phyloP scores from a whole-genome alignment of 306 rosid species.

The Vigna unguiculata region DNA sequence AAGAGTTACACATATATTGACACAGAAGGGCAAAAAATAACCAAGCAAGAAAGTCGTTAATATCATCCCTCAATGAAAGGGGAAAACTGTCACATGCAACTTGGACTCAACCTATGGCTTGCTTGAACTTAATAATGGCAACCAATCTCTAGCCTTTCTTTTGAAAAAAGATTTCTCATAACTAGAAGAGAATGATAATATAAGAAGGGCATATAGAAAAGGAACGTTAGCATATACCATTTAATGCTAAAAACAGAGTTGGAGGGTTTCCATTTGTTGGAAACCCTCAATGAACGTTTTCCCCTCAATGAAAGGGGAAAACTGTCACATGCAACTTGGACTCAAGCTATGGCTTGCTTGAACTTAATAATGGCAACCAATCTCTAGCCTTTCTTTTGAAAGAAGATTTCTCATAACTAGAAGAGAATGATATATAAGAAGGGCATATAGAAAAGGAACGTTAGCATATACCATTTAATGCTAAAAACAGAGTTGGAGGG shows the following conservation, averaged over 20 bases:
- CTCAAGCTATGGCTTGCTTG: slow-evolving; percentile 33
- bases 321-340: slow-evolving; percentile 6
- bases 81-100: slow-evolving; percentile 24
- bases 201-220: slow-evolving; percentile 26
- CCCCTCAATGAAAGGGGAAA: slow-evolving; percentile 35
- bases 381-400: slow-evolving; percentile 17
- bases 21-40: slow-evolving; percentile 21
- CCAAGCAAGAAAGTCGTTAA: slow-evolving; percentile 25
- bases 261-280: slow-evolving; percentile 99
- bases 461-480: slow-evolving; percentile 65
- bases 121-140: slow-evolving; percentile 33
- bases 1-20: slow-evolving; percentile 18
- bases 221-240: slow-evolving; percentile 57
- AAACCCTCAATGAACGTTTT: too few species aligned
- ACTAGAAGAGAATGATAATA: not conserved
- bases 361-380: slow-evolving; percentile 33
- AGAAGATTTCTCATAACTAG: slow-evolving; percentile 25
- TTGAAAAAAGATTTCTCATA: slow-evolving; percentile 26
- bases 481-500: slow-evolving; percentile 90
- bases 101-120: slow-evolving; percentile 16
- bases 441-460: slow-evolving; percentile 22
- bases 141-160: slow-evolving; percentile 28
- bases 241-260: slow-evolving; percentile 74
- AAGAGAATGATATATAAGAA: not conserved
- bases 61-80: slow-evolving; percentile 30